Evolutionary conservation across 1,139 yeast species (phyloP).

Genomic region (Magnusiomyces sp.): DNA sequence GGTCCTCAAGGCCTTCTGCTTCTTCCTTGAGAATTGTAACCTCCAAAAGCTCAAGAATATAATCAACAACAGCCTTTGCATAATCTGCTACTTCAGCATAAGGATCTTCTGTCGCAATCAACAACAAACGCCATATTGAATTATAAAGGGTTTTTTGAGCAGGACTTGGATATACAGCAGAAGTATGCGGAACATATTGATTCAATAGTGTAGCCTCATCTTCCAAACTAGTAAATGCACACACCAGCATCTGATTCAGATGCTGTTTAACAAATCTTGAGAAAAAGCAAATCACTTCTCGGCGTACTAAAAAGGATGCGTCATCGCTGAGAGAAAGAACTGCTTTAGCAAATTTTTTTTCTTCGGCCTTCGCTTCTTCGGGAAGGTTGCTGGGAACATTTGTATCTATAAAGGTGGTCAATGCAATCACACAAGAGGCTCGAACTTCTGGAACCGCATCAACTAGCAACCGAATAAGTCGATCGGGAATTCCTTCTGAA

Average conservation of each 20-base stretch:
- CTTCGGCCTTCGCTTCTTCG: constrained; percentile 35
- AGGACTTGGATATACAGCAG: constrained; percentile 40
- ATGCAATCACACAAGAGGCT: constrained; percentile 69
- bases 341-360: constrained; percentile 38
- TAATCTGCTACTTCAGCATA: constrained; percentile 68
- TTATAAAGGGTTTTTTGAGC: constrained; percentile 52
- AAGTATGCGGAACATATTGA: constrained; percentile 41
- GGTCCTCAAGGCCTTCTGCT: constrained; percentile 13
- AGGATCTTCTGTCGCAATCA: constrained; percentile 83
- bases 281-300: constrained; percentile 72
- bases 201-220: constrained; percentile 69
- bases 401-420: constrained; percentile 61
- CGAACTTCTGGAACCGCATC: constrained; percentile 97
- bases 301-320: constrained; percentile 82
- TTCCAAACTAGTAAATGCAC: constrained; percentile 79
- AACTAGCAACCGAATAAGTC: constrained; percentile 49
- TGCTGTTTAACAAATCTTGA: constrained; percentile 68
- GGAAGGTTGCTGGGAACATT: constrained; percentile 21
- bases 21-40: constrained; percentile 46
- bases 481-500: constrained; percentile 54
- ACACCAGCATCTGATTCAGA: constrained; percentile 67
- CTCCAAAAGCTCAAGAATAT: constrained; percentile 55
- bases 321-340: constrained; percentile 54
- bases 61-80: constrained; percentile 72
- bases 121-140: constrained; percentile 78